These are phyloP conservation scores for Globisporangium yorkense DNA, from an alignment of 352 stramenopile species.

Conservation along the genomic window DNA sequence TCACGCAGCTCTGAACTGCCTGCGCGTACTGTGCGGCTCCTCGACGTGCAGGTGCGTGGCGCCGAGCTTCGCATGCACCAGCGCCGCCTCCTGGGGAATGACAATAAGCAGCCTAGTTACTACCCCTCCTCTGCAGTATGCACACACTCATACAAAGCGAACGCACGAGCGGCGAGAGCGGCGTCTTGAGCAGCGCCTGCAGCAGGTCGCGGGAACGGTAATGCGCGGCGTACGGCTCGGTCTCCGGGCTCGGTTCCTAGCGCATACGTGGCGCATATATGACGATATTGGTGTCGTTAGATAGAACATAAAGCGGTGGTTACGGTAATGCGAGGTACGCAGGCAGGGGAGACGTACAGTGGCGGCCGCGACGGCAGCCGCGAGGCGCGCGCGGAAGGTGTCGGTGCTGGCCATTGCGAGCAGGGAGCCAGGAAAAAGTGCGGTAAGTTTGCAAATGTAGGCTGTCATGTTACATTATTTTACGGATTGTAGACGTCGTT, in stretches of 20 bases:
- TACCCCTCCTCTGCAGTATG: no score
- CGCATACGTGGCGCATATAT: not conserved
- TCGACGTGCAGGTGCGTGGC: constrained; percentile 48
- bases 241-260: constrained; percentile 37
- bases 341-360: not conserved
- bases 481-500: not conserved
- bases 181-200: constrained; percentile 39
- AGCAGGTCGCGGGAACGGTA: constrained; percentile 55
- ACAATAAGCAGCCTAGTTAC: not conserved
- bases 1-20: no score
- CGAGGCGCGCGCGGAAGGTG: not conserved
- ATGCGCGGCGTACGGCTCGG: constrained; percentile 38
- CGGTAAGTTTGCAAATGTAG: not conserved
- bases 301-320: not conserved
- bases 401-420: not conserved
- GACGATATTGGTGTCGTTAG: not conserved
- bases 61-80: constrained; percentile 33
- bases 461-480: not conserved
- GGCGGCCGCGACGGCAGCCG: no score
- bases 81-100: constrained; percentile 25
- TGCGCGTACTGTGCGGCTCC: constrained; percentile 48
- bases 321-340: no score
- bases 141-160: not conserved
- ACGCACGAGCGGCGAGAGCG: constrained; percentile 23
- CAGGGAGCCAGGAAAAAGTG: not conserved